These are phyloP conservation scores for Meyerozyma elateridarum DNA, from an alignment of 1,139 yeast genomes.

Conservation along the genomic window DNA sequence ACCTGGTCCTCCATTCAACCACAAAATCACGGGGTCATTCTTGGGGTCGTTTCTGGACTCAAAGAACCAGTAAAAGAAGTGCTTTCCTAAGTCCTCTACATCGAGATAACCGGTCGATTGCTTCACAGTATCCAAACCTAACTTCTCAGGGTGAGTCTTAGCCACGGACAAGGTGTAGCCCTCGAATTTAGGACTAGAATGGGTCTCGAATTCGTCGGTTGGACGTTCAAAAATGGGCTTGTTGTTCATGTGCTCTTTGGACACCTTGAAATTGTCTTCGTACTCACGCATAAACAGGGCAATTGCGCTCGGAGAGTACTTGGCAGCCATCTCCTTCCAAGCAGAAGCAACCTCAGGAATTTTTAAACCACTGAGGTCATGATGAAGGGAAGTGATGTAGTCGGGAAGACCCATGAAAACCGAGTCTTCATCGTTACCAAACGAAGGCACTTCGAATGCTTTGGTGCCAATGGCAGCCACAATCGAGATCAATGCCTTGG, in stretches of 20 bases:
- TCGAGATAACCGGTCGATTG: conserved; percentile 69
- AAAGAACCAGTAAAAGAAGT: conserved; percentile 76
- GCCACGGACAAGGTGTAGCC: conserved; percentile 3
- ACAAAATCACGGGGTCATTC: conserved; percentile 57
- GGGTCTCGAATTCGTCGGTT: conserved; percentile 1
- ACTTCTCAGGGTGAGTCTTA: conserved; percentile 31
- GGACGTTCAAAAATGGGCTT: neutral
- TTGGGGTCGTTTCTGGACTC: conserved; percentile 58
- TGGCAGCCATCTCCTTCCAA: conserved; percentile 3
- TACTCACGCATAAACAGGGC: neutral
- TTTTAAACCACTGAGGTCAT: too few relatives aligned
- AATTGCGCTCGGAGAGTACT: neutral
- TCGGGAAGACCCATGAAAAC: too few relatives aligned
- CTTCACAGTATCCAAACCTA: conserved; percentile 51
- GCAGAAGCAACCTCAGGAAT: too few relatives aligned
- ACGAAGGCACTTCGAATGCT: too few relatives aligned
- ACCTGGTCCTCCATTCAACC: conserved; percentile 79
- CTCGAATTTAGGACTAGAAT: neutral
- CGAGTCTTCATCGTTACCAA: too few relatives aligned
- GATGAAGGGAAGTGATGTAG: too few relatives aligned
- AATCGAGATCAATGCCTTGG: too few relatives aligned
- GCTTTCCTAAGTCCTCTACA: conserved; percentile 53
- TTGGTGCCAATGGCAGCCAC: too few relatives aligned
- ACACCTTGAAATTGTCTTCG: neutral
- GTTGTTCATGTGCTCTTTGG: neutral